phyloP scores from a whole-genome alignment of 768 basidiomycete species.

The Rossbeevera mucosa region DNA sequence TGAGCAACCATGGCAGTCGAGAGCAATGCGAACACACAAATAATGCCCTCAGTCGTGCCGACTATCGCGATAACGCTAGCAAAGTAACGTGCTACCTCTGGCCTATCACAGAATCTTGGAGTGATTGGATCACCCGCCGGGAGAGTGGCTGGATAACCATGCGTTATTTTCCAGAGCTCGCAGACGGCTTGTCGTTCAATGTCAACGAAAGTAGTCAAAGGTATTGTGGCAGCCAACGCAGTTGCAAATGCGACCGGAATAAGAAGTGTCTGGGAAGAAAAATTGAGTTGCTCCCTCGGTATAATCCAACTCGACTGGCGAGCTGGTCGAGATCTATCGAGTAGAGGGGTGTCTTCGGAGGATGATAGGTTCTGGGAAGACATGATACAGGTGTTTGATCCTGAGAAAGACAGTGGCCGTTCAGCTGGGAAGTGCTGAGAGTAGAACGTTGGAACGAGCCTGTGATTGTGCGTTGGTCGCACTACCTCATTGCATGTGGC shows the following conservation, averaged over 20 bases:
- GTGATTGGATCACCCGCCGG: constrained; percentile 6
- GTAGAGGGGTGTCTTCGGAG: constrained; percentile 12
- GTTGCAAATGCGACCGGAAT: constrained; percentile 26
- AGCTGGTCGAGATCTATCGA: constrained; percentile 1
- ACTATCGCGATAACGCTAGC: constrained; percentile 17
- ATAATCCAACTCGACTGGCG: not conserved
- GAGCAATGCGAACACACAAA: constrained; percentile 12
- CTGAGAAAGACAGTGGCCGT: not conserved
- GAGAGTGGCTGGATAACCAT: constrained; percentile 6
- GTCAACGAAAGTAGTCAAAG: constrained; percentile 24
- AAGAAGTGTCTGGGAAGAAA: constrained; percentile 20
- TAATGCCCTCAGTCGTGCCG: constrained; percentile 13
- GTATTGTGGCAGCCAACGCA: constrained; percentile 19
- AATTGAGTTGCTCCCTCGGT: not conserved
- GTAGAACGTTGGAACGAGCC: not conserved
- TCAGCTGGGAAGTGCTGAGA: not conserved
- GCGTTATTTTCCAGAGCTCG: constrained; percentile 18
- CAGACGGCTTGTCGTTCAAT: constrained; percentile 26
- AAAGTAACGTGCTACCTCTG: constrained; percentile 21
- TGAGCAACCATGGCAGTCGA: not conserved
- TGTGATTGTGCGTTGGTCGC: not conserved
- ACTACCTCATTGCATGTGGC: not conserved
- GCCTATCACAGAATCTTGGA: constrained; percentile 16
- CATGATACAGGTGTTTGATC: constrained; percentile 7
- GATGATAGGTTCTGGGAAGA: constrained; percentile 1